Percentiles rank a stretch among this genome's conserved stretches.
Conservation (phyloP, 202 grass and related monocot genomes). For the Dendrocalamus latiflorus region DNA sequence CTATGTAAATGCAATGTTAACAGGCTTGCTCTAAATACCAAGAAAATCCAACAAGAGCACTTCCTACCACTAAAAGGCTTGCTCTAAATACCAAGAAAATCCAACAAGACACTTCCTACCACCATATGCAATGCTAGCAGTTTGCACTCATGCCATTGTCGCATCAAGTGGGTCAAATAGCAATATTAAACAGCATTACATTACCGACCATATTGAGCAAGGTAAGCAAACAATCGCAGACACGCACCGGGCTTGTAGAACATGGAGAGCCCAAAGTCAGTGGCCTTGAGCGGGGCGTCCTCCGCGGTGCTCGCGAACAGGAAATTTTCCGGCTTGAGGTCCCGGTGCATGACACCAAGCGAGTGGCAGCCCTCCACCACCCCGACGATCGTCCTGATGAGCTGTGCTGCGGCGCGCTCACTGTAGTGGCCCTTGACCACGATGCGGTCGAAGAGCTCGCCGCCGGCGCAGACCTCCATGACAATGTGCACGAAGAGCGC, state of each 20-base stretch:
- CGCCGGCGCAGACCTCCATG: constrained; percentile 92
- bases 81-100: too few relatives aligned
- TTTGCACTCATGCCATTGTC: not conserved
- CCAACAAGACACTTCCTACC: not conserved
- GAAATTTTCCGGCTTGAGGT: constrained; percentile 96
- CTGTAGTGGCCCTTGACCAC: constrained; percentile 80
- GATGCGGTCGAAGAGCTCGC: constrained; percentile 91
- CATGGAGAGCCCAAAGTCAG: constrained; percentile 84
- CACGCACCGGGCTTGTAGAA: constrained; percentile 76
- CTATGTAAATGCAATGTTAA: constrained; percentile 7
- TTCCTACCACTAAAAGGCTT: too few relatives aligned
- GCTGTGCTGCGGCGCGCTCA: constrained; percentile 66
- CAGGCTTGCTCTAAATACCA: too few relatives aligned
- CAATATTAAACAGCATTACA: not conserved
- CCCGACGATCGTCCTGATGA: constrained; percentile 79
- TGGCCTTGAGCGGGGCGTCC: constrained; percentile 78
- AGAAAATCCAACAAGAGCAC: too few relatives aligned
- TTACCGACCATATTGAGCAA: not conserved
- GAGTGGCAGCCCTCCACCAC: constrained; percentile 88
- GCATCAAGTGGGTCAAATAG: not conserved
- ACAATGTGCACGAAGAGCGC: constrained; percentile 85
- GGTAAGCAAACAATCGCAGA: not conserved
- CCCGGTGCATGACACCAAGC: constrained; percentile 87
- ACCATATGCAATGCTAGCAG: not conserved
- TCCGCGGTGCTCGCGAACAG: constrained; percentile 57